Percentiles rank a stretch among this genome's conserved stretches.
Evolutionary conservation across 306 rosid genomes (phyloP).

Genomic region (Alnus glutinosa): DNA sequence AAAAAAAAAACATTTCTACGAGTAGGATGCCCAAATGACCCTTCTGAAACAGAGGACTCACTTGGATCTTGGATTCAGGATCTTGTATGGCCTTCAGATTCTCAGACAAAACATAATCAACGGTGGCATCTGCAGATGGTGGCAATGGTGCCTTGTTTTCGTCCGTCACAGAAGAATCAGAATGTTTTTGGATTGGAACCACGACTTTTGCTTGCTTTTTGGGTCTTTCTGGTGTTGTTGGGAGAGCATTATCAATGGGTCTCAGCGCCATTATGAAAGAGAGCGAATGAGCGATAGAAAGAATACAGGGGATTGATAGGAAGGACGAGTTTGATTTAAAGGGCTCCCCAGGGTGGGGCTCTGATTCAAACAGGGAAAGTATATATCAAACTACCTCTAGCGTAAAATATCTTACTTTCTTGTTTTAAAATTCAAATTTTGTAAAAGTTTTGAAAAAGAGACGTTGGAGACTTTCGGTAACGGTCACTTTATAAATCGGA

Average conservation of each 20-base stretch:
- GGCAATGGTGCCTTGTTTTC: slow-evolving; percentile 59
- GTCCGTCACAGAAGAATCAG: slow-evolving; percentile 37
- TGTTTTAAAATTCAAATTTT: slow-evolving; percentile 22
- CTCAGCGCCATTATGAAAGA: slow-evolving; percentile 66
- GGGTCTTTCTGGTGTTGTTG: slow-evolving; percentile 63
- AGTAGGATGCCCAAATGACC: neutral
- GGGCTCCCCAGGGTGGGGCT: neutral
- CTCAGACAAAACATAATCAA: slow-evolving; percentile 72
- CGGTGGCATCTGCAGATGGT: slow-evolving; percentile 48
- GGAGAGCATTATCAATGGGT: slow-evolving; percentile 86
- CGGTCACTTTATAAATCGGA: slow-evolving; percentile 18
- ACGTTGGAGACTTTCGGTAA: slow-evolving; percentile 31
- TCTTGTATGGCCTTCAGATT: slow-evolving; percentile 68
- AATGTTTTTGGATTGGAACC: slow-evolving; percentile 44
- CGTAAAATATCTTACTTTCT: slow-evolving; percentile 4
- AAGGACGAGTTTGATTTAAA: neutral
- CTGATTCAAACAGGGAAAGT: slow-evolving; percentile 10
- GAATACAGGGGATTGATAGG: neutral
- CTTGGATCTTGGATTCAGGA: slow-evolving; percentile 67
- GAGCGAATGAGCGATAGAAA: slow-evolving; percentile 1
- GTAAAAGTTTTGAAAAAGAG: slow-evolving; percentile 26
- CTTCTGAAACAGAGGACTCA: slow-evolving; percentile 11
- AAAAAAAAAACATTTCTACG: neutral
- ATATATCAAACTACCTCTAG: neutral
- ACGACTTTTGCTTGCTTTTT: slow-evolving; percentile 67